phyloP scores from a whole-genome alignment of 495 filamentous ascomycete species.

The Lichina pygmaea region DNA sequence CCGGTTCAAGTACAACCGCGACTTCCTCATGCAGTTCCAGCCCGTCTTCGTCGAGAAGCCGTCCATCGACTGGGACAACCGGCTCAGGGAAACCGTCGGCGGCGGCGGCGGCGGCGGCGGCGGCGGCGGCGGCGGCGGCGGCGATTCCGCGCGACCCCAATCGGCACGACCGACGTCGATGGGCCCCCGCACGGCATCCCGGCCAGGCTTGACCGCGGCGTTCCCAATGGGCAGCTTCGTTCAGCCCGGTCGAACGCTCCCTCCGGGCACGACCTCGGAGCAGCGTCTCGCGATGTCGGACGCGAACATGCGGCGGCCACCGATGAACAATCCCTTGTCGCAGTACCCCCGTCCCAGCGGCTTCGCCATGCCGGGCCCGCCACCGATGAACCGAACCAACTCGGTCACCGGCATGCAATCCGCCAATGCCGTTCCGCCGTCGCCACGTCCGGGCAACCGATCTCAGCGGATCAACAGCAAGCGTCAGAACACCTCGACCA shows the following conservation, averaged over 20 bases:
- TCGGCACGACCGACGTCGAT: constrained; percentile 27
- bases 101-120: constrained; percentile 7
- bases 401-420: constrained; percentile 23
- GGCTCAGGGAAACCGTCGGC: constrained; percentile 63
- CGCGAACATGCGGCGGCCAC: constrained; percentile 14
- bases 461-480: constrained; percentile 31
- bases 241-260: constrained; percentile 23
- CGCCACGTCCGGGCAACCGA: constrained; percentile 19
- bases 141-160: constrained; percentile 36
- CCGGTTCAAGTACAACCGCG: constrained; percentile 83
- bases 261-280: constrained; percentile 39
- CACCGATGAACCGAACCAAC: constrained; percentile 22
- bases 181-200: constrained; percentile 19
- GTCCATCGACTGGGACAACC: constrained; percentile 63
- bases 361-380: constrained; percentile 28
- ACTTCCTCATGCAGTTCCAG: constrained; percentile 96
- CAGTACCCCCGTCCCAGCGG: constrained; percentile 26
- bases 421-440: constrained; percentile 17
- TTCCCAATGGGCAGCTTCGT: constrained; percentile 51
- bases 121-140: constrained; percentile 20
- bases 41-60: constrained; percentile 84
- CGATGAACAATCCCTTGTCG: constrained; percentile 30
- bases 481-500: constrained; percentile 24
- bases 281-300: constrained; percentile 16
- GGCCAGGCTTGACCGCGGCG: constrained; percentile 13